Conservation (phyloP, 2,329 filamentous ascomycete species). For the Alternaria angustiovoidea region DNA sequence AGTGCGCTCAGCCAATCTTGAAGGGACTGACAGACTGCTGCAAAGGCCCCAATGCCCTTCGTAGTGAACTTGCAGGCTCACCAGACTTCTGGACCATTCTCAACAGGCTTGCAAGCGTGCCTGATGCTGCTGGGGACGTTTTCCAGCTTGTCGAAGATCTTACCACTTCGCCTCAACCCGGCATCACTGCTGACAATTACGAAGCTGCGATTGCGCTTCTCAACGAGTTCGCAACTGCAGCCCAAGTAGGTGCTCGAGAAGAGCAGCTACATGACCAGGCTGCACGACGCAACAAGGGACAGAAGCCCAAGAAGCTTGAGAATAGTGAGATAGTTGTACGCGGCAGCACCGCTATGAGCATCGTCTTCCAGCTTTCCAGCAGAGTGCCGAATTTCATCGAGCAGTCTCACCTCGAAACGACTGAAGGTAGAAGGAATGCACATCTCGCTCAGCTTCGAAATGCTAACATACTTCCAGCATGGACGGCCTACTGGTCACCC, state of each 20-base stretch:
- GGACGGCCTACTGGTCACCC: slow-evolving; percentile 97
- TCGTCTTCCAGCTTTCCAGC: slow-evolving; percentile 82
- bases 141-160: slow-evolving; percentile 87
- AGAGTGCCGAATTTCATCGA: slow-evolving; percentile 87
- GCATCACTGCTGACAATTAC: slow-evolving; percentile 95
- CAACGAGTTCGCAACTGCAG: slow-evolving; percentile 88
- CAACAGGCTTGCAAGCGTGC: slow-evolving; percentile 73
- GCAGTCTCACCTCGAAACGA: slow-evolving; percentile 89
- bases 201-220: slow-evolving; percentile 84
- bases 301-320: slow-evolving; percentile 61
- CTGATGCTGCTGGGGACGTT: slow-evolving; percentile 76
- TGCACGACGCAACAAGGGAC: slow-evolving; percentile 60
- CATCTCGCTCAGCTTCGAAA: no score
- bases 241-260: slow-evolving; percentile 72
- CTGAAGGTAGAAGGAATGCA: slow-evolving; percentile 68
- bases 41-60: slow-evolving; percentile 76
- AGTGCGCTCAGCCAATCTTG: slow-evolving; percentile 77
- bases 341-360: slow-evolving; percentile 79
- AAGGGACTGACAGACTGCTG: slow-evolving; percentile 84
- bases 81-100: slow-evolving; percentile 97
- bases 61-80: slow-evolving; percentile 93
- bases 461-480: slow-evolving; percentile 64
- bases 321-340: slow-evolving; percentile 77
- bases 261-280: slow-evolving; percentile 73
- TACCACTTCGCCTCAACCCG: slow-evolving; percentile 73